Conservation (phyloP, 2,329 filamentous ascomycete genomes). For the Fusarium sp. region DNA sequence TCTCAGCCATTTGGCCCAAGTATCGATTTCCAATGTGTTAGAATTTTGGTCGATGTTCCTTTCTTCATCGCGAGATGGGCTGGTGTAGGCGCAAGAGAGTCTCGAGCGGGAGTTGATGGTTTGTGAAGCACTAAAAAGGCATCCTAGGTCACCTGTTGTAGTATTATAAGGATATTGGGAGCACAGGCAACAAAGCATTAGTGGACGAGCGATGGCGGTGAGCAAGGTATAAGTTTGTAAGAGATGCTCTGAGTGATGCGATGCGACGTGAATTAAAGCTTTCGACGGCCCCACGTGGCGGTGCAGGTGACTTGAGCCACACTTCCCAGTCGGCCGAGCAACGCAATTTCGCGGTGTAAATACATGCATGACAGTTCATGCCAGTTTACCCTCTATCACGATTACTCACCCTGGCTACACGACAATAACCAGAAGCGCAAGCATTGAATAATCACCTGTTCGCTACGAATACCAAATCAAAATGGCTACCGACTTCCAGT, state of each 20-base stretch:
- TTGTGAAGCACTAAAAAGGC: constrained; percentile 33
- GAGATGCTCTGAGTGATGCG: constrained; percentile 14
- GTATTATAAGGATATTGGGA: background rate
- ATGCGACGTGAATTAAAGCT: constrained; percentile 42
- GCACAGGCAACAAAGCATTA: constrained; percentile 12
- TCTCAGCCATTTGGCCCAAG: constrained; percentile 57
- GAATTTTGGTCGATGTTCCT: constrained; percentile 45
- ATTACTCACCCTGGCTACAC: constrained; percentile 5
- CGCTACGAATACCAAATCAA: constrained; percentile 6
- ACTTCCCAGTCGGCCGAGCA: constrained; percentile 50
- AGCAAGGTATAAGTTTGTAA: constrained; percentile 16
- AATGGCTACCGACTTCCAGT: constrained; percentile 75
- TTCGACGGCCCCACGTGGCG: constrained; percentile 48
- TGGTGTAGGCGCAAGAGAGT: constrained; percentile 37
- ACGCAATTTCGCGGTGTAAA: constrained; percentile 46
- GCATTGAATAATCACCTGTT: background rate
- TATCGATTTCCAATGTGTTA: constrained; percentile 50
- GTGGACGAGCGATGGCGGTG: constrained; percentile 19
- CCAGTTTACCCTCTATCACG: constrained; percentile 12
- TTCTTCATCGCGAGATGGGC: constrained; percentile 54
- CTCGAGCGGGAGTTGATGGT: constrained; percentile 36
- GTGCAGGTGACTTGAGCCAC: constrained; percentile 47
- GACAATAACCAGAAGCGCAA: constrained; percentile 1
- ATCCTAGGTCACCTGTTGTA: constrained; percentile 26
- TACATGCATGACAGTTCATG: constrained; percentile 7